A percentile compares a stretch with the other conserved stretches of the same genome.
Conservation (phyloP, 1,284 basidiomycete species). For the Tylopilus microsporus region DNA sequence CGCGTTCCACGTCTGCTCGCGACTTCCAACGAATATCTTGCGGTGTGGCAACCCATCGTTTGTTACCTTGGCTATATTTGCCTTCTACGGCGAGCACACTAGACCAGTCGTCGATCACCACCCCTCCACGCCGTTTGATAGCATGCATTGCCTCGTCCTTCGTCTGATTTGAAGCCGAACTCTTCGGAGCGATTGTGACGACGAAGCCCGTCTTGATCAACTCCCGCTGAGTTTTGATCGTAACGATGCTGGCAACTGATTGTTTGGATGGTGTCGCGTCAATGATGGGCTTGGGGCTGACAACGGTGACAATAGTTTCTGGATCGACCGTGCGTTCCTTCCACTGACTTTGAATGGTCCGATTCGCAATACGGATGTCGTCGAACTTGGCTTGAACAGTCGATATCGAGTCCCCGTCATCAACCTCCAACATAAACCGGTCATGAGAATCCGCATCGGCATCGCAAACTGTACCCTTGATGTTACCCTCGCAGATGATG, state of each 20-base stretch:
- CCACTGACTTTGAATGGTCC: constrained; percentile 50
- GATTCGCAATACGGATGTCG: constrained; percentile 45
- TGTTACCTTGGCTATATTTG: constrained; percentile 37
- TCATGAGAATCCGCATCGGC: constrained; percentile 32
- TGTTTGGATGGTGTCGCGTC: constrained; percentile 45
- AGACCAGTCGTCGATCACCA: constrained; percentile 60
- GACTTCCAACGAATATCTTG: constrained; percentile 46
- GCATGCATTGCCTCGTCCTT: constrained; percentile 40
- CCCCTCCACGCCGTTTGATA: constrained; percentile 56
- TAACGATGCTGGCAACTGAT: constrained; percentile 29
- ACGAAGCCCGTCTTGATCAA: constrained; percentile 48
- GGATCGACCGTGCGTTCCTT: constrained; percentile 43
- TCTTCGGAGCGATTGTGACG: constrained; percentile 42
- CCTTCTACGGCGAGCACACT: constrained; percentile 62
- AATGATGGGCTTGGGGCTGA: constrained; percentile 28
- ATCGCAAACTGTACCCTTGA: constrained; percentile 35
- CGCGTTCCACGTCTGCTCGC: constrained; percentile 43
- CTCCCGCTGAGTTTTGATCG: constrained; percentile 33
- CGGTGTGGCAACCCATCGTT: constrained; percentile 49
- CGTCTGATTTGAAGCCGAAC: constrained; percentile 22
- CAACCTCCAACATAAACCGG: constrained; percentile 38
- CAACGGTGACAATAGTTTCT: constrained; percentile 40
- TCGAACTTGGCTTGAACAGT: constrained; percentile 27
- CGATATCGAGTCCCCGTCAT: constrained; percentile 35
- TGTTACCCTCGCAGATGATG: constrained; percentile 32